Evolutionary conservation across 139 green algal genomes (phyloP).

Genomic region (Yamagishiella unicocca): DNA sequence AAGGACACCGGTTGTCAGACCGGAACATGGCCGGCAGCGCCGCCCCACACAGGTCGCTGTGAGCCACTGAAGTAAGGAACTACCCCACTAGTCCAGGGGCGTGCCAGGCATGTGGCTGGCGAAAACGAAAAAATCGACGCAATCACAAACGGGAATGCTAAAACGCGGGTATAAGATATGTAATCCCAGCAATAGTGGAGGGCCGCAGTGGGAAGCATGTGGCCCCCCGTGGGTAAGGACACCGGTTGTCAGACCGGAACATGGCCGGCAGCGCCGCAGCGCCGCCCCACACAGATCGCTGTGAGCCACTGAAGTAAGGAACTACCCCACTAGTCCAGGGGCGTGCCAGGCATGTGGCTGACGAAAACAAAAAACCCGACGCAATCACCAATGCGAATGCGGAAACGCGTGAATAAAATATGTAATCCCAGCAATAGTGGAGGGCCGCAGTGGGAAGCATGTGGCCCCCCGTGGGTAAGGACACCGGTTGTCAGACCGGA

Average conservation of each 20-base stretch:
- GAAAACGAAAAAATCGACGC: background rate
- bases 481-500: slow-evolving; percentile 40
- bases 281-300: background rate
- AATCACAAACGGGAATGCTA: too few species aligned
- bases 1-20: slow-evolving; percentile 29
- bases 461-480: slow-evolving; percentile 31
- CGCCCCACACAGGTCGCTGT: background rate
- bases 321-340: background rate
- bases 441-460: background rate
- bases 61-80: slow-evolving; percentile 38
- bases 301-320: slow-evolving; percentile 43
- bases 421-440: slow-evolving; percentile 32
- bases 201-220: background rate
- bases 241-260: slow-evolving; percentile 23
- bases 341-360: slow-evolving; percentile 27
- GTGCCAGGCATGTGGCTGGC: slow-evolving; percentile 28
- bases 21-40: background rate
- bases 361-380: background rate
- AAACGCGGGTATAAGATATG: background rate
- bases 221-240: slow-evolving; percentile 35
- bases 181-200: slow-evolving; percentile 14
- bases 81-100: background rate
- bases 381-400: too few species aligned
- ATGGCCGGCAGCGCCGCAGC: background rate
- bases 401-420: too few species aligned